Percentiles rank a stretch among this genome's conserved stretches.
These are phyloP conservation scores for Umbelopsis sp. DNA, from an alignment of 371 early-diverging fungal genomes.

Conservation along the genomic window DNA sequence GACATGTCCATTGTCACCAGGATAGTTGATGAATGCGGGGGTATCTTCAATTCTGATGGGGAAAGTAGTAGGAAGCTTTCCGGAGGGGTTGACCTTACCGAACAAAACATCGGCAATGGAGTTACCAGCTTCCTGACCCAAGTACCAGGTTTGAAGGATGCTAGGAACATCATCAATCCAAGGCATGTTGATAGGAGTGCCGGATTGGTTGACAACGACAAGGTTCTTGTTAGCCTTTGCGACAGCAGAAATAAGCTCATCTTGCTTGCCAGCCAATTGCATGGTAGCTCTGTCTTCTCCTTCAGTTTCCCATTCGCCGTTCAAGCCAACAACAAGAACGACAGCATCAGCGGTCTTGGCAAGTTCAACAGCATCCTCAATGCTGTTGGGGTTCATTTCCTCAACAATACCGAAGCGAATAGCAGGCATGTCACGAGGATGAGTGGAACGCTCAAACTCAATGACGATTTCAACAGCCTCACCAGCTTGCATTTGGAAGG, in stretches of 20 bases:
- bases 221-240: conserved; percentile 4
- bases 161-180: conserved; percentile 13
- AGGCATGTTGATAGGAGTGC: conserved; percentile 22
- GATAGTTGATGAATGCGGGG: conserved; percentile 21
- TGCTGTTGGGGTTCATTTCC: conserved; percentile 23
- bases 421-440: conserved; percentile 21
- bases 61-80: conserved; percentile 51
- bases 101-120: conserved; percentile 51
- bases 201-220: conserved; percentile 6
- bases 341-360: conserved; percentile 26
- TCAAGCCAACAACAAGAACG: conserved; percentile 24
- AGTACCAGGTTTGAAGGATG: conserved; percentile 23
- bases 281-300: conserved; percentile 22
- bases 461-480: conserved; percentile 6
- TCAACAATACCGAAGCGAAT: conserved; percentile 24
- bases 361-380: conserved; percentile 22
- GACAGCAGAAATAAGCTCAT: conserved; percentile 22
- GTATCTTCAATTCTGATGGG: conserved; percentile 26
- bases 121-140: conserved; percentile 26
- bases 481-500: background rate
- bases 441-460: background rate
- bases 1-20: conserved; percentile 22
- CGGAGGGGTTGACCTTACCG: conserved; percentile 51
- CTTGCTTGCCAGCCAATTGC: conserved; percentile 23
- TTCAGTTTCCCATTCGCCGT: conserved; percentile 28